Evolutionary conservation across 1,284 basidiomycete species (phyloP).

Genomic region (Acaromyces ingoldii): DNA sequence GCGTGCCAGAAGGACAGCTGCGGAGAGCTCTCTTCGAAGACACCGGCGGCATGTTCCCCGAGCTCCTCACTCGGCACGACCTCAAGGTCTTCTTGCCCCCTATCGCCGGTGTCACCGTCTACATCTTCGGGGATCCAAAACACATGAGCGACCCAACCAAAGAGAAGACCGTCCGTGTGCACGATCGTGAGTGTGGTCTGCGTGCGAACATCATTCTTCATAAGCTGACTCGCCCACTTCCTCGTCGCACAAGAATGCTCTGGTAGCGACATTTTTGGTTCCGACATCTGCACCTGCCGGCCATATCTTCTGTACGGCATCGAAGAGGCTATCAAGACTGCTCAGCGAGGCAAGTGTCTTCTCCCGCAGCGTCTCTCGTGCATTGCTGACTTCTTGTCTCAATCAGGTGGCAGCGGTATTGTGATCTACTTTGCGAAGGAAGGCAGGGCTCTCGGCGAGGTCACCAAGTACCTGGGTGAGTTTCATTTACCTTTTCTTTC

Average conservation of each 20-base stretch:
- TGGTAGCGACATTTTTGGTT: constrained; percentile 80
- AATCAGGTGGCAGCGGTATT: constrained; percentile 84
- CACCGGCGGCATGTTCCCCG: constrained; percentile 87
- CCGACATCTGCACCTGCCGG: constrained; percentile 81
- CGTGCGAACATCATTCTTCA: too few species aligned
- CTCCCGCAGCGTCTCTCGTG: not conserved
- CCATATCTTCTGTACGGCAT: constrained; percentile 90
- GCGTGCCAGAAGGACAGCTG: constrained; percentile 68
- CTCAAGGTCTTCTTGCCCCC: constrained; percentile 93
- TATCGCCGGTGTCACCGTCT: constrained; percentile 84
- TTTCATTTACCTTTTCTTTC: too few species aligned
- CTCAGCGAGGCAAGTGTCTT: constrained; percentile 61
- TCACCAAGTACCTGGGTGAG: constrained; percentile 34
- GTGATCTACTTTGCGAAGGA: constrained; percentile 70
- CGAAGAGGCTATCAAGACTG: constrained; percentile 79
- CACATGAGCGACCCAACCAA: constrained; percentile 52
- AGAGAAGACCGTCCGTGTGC: constrained; percentile 83
- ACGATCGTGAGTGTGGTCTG: too few species aligned
- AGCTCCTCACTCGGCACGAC: constrained; percentile 87
- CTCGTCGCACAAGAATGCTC: constrained; percentile 64
- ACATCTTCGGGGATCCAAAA: constrained; percentile 66
- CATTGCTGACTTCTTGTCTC: too few species aligned
- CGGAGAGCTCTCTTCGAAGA: constrained; percentile 89
- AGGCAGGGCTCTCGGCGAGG: constrained; percentile 84
- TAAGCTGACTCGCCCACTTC: too few species aligned